phyloP scores from a whole-genome alignment of 2,329 filamentous ascomycete genomes.

The Bipolaris zeicola region DNA sequence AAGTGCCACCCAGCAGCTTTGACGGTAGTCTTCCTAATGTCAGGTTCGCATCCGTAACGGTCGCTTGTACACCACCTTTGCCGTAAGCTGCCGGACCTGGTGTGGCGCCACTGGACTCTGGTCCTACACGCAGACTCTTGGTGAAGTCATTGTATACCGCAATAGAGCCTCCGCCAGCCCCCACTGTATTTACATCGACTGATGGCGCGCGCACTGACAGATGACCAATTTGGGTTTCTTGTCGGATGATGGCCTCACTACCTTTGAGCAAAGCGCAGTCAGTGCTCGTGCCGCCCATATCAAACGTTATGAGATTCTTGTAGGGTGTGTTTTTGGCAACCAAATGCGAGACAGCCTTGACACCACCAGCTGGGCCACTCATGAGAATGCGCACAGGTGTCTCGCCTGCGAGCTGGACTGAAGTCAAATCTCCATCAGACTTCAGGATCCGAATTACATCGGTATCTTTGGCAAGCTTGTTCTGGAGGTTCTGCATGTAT shows the following conservation, averaged over 20 bases:
- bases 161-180: conserved; percentile 58
- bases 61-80: conserved; percentile 54
- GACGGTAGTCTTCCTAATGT: conserved; percentile 56
- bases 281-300: conserved; percentile 59
- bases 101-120: conserved; percentile 56
- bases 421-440: conserved; percentile 57
- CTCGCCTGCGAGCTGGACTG: conserved; percentile 52
- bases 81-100: conserved; percentile 59
- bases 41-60: conserved; percentile 58
- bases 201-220: conserved; percentile 55
- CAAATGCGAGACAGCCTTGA: conserved; percentile 55
- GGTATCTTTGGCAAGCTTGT: conserved; percentile 50
- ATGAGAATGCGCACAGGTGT: conserved; percentile 57
- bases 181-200: conserved; percentile 57
- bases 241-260: conserved; percentile 52
- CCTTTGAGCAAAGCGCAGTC: conserved; percentile 56
- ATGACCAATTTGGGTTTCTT: conserved; percentile 54
- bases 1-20: conserved; percentile 54
- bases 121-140: conserved; percentile 56
- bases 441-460: conserved; percentile 57
- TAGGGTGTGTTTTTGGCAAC: conserved; percentile 54
- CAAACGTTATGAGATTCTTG: conserved; percentile 57
- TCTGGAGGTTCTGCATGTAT: conserved; percentile 52
- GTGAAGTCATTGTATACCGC: conserved; percentile 56
- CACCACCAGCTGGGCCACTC: conserved; percentile 59